Percentiles rank a stretch among this genome's conserved stretches.
These are phyloP conservation scores for Ustilago vetiveriae DNA, from an alignment of 1,284 basidiomycete genomes.

Conservation along the genomic window DNA sequence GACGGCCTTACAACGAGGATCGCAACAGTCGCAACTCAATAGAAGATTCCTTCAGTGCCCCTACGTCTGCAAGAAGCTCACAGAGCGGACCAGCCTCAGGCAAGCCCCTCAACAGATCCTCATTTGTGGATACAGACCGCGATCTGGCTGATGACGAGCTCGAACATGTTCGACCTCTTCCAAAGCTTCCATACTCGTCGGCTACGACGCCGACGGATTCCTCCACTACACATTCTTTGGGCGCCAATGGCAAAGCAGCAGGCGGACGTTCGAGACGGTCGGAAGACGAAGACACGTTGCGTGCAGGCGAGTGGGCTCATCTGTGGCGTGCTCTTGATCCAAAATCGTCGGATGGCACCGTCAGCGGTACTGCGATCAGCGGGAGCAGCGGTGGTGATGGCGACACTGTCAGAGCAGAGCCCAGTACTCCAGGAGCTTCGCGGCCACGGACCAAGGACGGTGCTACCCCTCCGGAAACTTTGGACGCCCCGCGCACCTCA, in stretches of 20 bases:
- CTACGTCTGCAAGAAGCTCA: conserved; percentile 60
- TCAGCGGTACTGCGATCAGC: conserved; percentile 32
- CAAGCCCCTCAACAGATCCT: conserved; percentile 20
- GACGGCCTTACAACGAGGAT: conserved; percentile 28
- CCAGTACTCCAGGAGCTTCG: conserved; percentile 35
- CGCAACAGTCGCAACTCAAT: conserved; percentile 30
- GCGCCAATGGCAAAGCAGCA: background rate
- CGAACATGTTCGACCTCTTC: conserved; percentile 51
- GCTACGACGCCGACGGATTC: conserved; percentile 26
- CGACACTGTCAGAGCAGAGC: conserved; percentile 39
- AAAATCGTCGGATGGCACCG: conserved; percentile 17
- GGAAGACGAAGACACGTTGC: conserved; percentile 54
- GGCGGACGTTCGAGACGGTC: conserved; percentile 17
- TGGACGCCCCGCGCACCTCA: conserved; percentile 13
- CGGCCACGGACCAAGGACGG: conserved; percentile 29
- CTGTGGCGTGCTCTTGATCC: conserved; percentile 35
- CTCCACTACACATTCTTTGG: conserved; percentile 1
- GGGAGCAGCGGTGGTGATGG: conserved; percentile 45
- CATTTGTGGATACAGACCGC: conserved; percentile 25
- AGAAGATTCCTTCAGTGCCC: conserved; percentile 55
- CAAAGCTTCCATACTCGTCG: conserved; percentile 36
- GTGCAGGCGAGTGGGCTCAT: conserved; percentile 50
- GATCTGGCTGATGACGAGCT: conserved; percentile 54
- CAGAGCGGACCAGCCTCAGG: conserved; percentile 38
- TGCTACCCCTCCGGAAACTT: background rate